Percentiles rank a stretch among this genome's conserved stretches.
Conservation (phyloP, 2,329 filamentous ascomycete genomes). For the Penicillium italicum region DNA sequence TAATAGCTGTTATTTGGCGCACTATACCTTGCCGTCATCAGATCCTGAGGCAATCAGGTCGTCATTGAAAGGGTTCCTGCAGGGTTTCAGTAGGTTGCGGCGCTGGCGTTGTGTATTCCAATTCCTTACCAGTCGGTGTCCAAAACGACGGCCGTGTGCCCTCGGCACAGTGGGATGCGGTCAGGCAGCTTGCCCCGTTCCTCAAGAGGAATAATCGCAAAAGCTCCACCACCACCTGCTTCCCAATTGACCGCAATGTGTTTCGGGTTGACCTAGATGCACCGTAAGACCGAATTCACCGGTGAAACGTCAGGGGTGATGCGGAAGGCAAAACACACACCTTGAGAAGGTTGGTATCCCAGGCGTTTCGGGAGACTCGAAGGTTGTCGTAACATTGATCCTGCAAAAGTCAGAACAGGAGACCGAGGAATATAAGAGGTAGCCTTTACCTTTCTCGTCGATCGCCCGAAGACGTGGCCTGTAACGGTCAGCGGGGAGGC, state of each 20-base stretch:
- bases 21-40: conserved; percentile 78
- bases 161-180: conserved; percentile 88
- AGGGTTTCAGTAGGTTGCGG: background rate
- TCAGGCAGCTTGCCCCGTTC: conserved; percentile 91
- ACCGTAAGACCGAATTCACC: conserved; percentile 11
- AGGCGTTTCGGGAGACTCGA: conserved; percentile 95
- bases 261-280: conserved; percentile 77
- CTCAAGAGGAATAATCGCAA: conserved; percentile 87
- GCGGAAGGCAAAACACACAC: conserved; percentile 55
- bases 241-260: conserved; percentile 99
- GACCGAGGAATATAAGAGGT: background rate
- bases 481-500: conserved; percentile 31
- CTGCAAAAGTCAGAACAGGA: conserved; percentile 36
- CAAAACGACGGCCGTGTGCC: conserved; percentile 90
- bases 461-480: conserved; percentile 98
- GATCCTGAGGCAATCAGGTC: conserved; percentile 87
- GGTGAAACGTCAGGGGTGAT: conserved; percentile 28
- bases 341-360: conserved; percentile 98
- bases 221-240: conserved; percentile 88
- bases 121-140: conserved; percentile 85
- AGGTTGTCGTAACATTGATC: conserved; percentile 99
- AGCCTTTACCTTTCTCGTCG: conserved; percentile 69
- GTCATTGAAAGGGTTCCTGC: conserved; percentile 94
- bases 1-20: conserved; percentile 4
- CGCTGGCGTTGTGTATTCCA: background rate